Conservation (phyloP, 257 asterid species). For the Solanum microdontum region DNA sequence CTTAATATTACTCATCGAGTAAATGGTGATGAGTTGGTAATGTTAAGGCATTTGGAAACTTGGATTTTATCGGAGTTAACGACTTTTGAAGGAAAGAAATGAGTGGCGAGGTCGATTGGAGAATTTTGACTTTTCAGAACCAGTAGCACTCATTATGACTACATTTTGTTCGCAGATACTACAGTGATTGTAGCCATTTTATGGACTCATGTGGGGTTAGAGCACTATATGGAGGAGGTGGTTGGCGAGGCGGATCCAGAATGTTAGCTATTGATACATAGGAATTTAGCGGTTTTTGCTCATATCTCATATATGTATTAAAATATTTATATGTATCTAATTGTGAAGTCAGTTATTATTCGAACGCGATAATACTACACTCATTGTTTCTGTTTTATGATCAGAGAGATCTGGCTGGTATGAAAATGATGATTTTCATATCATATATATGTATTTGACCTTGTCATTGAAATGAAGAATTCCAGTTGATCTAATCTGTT, state of each 20-base stretch:
- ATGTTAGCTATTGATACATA: neutral
- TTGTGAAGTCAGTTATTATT: neutral
- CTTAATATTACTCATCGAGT: slow-evolving; percentile 58
- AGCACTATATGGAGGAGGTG: neutral
- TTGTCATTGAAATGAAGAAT: neutral
- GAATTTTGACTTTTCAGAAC: slow-evolving; percentile 70
- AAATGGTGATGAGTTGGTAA: slow-evolving; percentile 62
- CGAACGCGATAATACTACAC: neutral
- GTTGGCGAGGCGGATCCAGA: neutral
- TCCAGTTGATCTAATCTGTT: neutral
- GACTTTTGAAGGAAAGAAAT: slow-evolving; percentile 54
- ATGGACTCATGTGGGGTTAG: neutral
- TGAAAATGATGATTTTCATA: neutral
- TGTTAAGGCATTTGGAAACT: slow-evolving; percentile 44
- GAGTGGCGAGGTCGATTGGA: slow-evolving; percentile 53
- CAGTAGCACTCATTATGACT: slow-evolving; percentile 72
- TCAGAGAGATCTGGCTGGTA: neutral
- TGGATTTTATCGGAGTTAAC: slow-evolving; percentile 88
- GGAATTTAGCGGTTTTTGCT: neutral
- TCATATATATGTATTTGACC: neutral
- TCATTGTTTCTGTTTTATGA: neutral
- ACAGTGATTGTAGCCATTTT: neutral
- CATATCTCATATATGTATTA: neutral
- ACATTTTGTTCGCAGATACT: neutral
- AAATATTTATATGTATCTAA: neutral